Percentiles rank a stretch among this genome's conserved stretches.
These are phyloP conservation scores for Leccinum rimulosum DNA, from an alignment of 768 basidiomycete genomes.

Conservation along the genomic window DNA sequence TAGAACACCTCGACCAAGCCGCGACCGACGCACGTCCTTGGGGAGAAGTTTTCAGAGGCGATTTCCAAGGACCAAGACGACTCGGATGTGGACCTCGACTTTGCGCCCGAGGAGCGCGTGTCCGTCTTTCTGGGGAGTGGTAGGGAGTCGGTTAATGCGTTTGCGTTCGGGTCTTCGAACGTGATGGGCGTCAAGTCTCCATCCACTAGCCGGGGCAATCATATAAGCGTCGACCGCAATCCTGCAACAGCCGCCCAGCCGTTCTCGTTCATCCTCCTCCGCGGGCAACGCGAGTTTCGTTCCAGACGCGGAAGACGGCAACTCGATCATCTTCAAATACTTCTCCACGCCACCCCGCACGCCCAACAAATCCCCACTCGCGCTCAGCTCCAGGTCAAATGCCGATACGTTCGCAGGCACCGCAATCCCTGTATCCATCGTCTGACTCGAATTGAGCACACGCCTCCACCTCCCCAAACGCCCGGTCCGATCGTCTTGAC, in stretches of 20 bases:
- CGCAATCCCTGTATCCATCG: conserved; percentile 36
- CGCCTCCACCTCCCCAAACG: conserved; percentile 81
- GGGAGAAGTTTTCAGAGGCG: conserved; percentile 66
- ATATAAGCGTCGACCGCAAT: conserved; percentile 58
- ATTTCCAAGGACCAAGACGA: conserved; percentile 48
- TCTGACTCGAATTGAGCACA: conserved; percentile 54
- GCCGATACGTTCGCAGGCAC: conserved; percentile 54
- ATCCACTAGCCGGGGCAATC: conserved; percentile 44
- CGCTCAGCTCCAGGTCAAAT: conserved; percentile 65
- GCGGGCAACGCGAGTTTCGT: neutral
- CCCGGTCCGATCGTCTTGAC: conserved; percentile 82
- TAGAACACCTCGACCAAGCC: conserved; percentile 33
- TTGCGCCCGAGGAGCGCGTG: conserved; percentile 51
- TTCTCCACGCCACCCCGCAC: conserved; percentile 64
- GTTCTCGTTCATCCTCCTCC: neutral
- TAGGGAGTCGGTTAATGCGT: conserved; percentile 48
- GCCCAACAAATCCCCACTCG: conserved; percentile 58
- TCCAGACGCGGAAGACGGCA: conserved; percentile 19
- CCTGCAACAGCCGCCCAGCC: conserved; percentile 54
- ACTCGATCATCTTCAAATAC: conserved; percentile 59
- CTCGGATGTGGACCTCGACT: conserved; percentile 78
- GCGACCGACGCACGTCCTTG: conserved; percentile 47
- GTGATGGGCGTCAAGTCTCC: conserved; percentile 24
- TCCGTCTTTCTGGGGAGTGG: conserved; percentile 35
- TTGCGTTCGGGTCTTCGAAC: conserved; percentile 30